Percentiles rank a stretch among this genome's conserved stretches.
These are phyloP conservation scores for Beta vulgaris DNA, from an alignment of 148 eudicot genomes.

Conservation along the genomic window DNA sequence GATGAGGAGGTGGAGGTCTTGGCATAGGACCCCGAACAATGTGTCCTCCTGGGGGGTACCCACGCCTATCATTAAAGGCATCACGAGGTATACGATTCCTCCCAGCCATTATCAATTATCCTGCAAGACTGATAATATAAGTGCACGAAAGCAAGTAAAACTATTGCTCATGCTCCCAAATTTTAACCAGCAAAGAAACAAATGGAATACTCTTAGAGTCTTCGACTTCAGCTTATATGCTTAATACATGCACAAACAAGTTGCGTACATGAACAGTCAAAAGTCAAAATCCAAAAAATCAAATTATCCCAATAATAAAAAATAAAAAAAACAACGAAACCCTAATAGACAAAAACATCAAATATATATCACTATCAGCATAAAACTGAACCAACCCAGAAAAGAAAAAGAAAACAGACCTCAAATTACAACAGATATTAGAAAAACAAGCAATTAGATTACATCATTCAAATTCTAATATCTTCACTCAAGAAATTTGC, in stretches of 20 bases:
- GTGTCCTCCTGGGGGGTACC: constrained; percentile 54
- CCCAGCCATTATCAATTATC: constrained; percentile 56
- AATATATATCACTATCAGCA: background rate
- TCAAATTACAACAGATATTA: too few species aligned
- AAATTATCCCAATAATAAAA: background rate
- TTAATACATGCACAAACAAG: background rate
- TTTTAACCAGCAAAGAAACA: background rate
- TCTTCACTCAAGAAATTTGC: too few species aligned
- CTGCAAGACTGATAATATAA: constrained; percentile 16
- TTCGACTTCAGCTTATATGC: background rate
- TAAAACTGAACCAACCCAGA: background rate
- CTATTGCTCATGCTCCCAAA: background rate
- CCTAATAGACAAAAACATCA: constrained; percentile 6
- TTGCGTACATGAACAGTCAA: background rate
- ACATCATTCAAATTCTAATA: too few species aligned
- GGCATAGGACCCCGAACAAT: constrained; percentile 52
- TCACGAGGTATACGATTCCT: constrained; percentile 78
- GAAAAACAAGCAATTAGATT: too few species aligned
- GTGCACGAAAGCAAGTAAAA: constrained; percentile 9
- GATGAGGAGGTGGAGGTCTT: constrained; percentile 70
- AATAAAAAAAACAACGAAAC: background rate
- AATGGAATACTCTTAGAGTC: background rate
- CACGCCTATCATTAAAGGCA: constrained; percentile 65
- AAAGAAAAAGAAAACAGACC: background rate
- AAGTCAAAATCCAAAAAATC: background rate